Conservation (phyloP, 371 early-diverging fungal genomes). For the Paraphysoderma sedebokerense region DNA sequence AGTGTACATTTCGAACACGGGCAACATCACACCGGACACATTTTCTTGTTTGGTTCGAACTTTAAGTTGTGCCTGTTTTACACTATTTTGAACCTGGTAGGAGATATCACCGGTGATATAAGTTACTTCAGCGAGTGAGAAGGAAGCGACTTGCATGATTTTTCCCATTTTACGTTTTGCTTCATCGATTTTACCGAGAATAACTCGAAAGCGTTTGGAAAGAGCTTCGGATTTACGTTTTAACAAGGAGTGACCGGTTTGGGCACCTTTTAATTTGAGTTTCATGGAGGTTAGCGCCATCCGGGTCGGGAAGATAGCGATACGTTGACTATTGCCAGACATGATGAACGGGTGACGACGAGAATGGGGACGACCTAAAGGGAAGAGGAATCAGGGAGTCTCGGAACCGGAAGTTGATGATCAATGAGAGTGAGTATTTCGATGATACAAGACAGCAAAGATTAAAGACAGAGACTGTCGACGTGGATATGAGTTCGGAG, state of each 20-base stretch:
- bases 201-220: slow-evolving; percentile 84
- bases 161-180: slow-evolving; percentile 89
- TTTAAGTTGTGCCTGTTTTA: slow-evolving; percentile 52
- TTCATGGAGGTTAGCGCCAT: slow-evolving; percentile 92
- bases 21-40: slow-evolving; percentile 92
- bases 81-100: slow-evolving; percentile 13
- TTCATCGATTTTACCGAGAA: slow-evolving; percentile 90
- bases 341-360: too few species aligned
- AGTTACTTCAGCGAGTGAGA: slow-evolving; percentile 93
- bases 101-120: slow-evolving; percentile 95
- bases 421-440: too few species aligned
- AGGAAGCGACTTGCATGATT: slow-evolving; percentile 93
- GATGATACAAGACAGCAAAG: too few species aligned
- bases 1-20: slow-evolving; percentile 70
- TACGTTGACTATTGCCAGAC: slow-evolving; percentile 44
- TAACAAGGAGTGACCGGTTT: slow-evolving; percentile 94
- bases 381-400: too few species aligned
- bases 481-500: too few species aligned
- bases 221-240: slow-evolving; percentile 97
- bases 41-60: slow-evolving; percentile 88
- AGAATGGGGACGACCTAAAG: too few species aligned
- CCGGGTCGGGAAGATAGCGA: slow-evolving; percentile 74
- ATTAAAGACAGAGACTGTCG: too few species aligned
- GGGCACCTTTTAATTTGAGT: slow-evolving; percentile 89
- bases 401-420: too few species aligned